These are phyloP conservation scores for Coffea eugenioides DNA, from an alignment of 257 asterid species.

Conservation along the genomic window DNA sequence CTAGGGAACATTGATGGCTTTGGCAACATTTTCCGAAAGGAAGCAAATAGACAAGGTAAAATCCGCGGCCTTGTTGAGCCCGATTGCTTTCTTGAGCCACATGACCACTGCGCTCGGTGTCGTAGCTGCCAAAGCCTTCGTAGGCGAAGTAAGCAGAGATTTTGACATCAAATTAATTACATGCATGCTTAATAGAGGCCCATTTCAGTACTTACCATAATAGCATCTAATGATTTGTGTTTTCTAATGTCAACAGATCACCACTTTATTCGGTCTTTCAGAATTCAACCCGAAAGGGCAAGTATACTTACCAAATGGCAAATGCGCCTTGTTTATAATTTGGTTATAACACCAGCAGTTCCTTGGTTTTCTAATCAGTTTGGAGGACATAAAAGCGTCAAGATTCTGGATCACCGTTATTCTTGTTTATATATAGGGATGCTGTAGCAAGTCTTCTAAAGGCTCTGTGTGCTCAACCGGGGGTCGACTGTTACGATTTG, in stretches of 20 bases:
- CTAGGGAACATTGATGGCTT: slow-evolving; percentile 83
- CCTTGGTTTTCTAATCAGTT: not conserved
- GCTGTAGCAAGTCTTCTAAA: slow-evolving; percentile 42
- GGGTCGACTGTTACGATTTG: slow-evolving; percentile 63
- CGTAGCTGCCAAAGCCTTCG: slow-evolving; percentile 54
- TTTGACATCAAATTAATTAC: no score
- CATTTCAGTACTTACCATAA: not conserved
- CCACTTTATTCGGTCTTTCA: slow-evolving; percentile 60
- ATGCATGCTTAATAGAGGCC: no score
- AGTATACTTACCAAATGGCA: not conserved
- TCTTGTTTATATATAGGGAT: slow-evolving; percentile 32
- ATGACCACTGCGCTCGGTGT: slow-evolving; percentile 69
- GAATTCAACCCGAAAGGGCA: slow-evolving; percentile 81
- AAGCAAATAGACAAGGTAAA: slow-evolving; percentile 58
- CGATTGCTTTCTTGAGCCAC: slow-evolving; percentile 79
- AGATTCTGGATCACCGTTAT: not conserved
- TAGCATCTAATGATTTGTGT: not conserved
- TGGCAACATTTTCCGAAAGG: slow-evolving; percentile 78
- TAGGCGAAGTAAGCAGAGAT: slow-evolving; percentile 58
- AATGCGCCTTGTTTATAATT: not conserved
- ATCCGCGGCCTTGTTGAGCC: slow-evolving; percentile 79
- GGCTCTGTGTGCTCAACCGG: slow-evolving; percentile 41
- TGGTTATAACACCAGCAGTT: not conserved
- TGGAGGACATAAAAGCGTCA: not conserved
- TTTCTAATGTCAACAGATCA: slow-evolving; percentile 41